Percentiles rank a stretch among this genome's conserved stretches.
Conservation (phyloP, 2,329 filamentous ascomycete species). For the Cryphonectria nitschkei region DNA sequence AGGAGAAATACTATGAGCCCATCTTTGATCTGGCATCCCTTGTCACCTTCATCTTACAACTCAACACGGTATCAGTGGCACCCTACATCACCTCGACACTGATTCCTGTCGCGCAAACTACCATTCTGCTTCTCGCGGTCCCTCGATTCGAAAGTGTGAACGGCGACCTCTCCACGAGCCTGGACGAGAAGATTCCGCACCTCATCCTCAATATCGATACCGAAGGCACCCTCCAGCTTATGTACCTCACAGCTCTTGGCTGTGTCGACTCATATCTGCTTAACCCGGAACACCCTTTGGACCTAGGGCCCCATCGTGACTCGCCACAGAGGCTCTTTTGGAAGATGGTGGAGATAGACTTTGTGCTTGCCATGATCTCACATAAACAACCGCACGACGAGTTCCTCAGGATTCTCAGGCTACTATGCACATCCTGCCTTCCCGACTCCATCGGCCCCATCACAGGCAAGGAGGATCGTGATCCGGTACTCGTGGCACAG, state of each 20-base stretch:
- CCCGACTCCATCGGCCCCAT: constrained; percentile 70
- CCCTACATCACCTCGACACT: constrained; percentile 62
- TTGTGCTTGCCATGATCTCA: constrained; percentile 69
- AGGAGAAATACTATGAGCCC: constrained; percentile 65
- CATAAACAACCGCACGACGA: constrained; percentile 67
- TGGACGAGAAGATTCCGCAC: constrained; percentile 47
- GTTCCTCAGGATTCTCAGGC: constrained; percentile 65
- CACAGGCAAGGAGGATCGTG: constrained; percentile 44
- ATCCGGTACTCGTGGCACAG: constrained; percentile 47
- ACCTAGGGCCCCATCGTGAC: constrained; percentile 29
- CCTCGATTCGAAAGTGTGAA: constrained; percentile 55
- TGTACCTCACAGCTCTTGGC: constrained; percentile 66
- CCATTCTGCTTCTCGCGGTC: constrained; percentile 63
- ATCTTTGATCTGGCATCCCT: constrained; percentile 68
- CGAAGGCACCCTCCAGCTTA: constrained; percentile 63
- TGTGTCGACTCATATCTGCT: constrained; percentile 43
- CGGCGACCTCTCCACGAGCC: constrained; percentile 51
- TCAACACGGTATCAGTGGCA: constrained; percentile 62
- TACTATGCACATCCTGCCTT: constrained; percentile 69
- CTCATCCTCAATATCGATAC: constrained; percentile 63
- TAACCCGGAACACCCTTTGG: constrained; percentile 24
- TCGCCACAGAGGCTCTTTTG: constrained; percentile 60
- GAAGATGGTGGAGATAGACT: constrained; percentile 67
- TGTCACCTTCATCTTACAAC: constrained; percentile 64
- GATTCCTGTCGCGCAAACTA: constrained; percentile 58